Base-by-base conservation (phyloP, 148 eudicot species). In the Pharnaceum exiguum region DNA sequence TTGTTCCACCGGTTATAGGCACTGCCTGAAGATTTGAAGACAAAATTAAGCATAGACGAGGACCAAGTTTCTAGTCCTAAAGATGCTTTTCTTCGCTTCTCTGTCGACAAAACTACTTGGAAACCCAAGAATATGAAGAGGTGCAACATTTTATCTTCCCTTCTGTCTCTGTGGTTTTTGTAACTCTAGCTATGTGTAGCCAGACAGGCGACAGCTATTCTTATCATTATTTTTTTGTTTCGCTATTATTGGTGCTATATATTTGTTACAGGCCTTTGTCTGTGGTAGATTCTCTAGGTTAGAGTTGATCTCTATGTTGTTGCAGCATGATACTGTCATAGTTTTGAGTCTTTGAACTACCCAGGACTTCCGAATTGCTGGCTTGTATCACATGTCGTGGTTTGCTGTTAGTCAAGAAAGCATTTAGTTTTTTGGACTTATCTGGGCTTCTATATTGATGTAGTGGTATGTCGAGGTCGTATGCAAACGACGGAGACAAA, bases 1-100 rank as follows among this genome's bases (percentile, higher is more conserved):
- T 47, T 62, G 15, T 28, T 33, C 22, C 57, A 29, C 27, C 50
- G 17, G 40, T 56, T 39, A 32, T 74, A 89, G 96, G 81, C 94
- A 60, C 29, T 89, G 48, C 97, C 97, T 62, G 97, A 91, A 47
- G 97, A 91, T 75, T 73, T 91, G 68, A 87, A 74, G 71, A 80
- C 96, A 39, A 87, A 91, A 77, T 87, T 91, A 27, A 87, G 96
- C 76, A 65, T 87, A 49, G 97, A 91, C 58, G 96, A 91, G 51
- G 97, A 91, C 65, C 57, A 69, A 39, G 75, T 57, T 39, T 82
- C 90, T 38, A 84, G 89, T 75, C 95, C 95, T 21, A 85, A 73
- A 61, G 93, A 82, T 48, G 85, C 90, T 57, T 71, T 82, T 43
- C 75, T 80, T 67, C 83, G 87, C 55, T 91, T 82, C 56, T 82